Conservation (phyloP, 139 green algal genomes). For the Chlamydomonas schloesseri region DNA sequence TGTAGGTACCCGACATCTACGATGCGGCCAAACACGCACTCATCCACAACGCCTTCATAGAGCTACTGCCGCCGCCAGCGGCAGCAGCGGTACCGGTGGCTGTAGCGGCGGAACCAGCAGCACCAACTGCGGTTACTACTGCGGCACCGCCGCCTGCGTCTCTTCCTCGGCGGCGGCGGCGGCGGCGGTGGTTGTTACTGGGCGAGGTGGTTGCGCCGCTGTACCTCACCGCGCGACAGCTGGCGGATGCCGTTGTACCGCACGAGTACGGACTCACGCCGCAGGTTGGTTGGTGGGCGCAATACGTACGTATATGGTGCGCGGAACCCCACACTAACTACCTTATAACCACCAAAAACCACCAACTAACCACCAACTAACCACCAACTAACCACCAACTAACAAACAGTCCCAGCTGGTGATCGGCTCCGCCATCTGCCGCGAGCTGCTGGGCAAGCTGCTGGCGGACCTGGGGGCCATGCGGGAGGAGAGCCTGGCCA, state of each 20-base stretch:
- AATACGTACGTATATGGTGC: no score
- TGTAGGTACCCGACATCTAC: constrained; percentile 97
- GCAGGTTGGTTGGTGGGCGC: constrained; percentile 13
- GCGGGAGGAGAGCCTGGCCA: constrained; percentile 79
- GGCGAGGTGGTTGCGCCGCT: constrained; percentile 44
- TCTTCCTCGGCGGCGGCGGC: no score
- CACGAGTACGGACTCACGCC: constrained; percentile 84
- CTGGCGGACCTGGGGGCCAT: constrained; percentile 92
- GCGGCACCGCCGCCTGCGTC: no score
- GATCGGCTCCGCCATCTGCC: constrained; percentile 80
- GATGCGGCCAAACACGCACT: constrained; percentile 93
- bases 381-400: no score
- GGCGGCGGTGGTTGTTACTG: background rate
- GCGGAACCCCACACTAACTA: no score
- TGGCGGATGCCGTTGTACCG: constrained; percentile 83
- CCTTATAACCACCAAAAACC: no score
- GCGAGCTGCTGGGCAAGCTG: constrained; percentile 92
- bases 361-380: no score
- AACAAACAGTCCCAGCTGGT: constrained; percentile 78
- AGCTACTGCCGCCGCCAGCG: constrained; percentile 68
- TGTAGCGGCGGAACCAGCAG: constrained; percentile 42
- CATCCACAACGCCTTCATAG: constrained; percentile 94
- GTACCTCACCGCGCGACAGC: constrained; percentile 67
- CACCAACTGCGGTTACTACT: no score
- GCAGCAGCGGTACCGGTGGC: background rate